Evolutionary conservation across 805 yeast species (phyloP).

Genomic region (Sugiyamaella chiloensis): DNA sequence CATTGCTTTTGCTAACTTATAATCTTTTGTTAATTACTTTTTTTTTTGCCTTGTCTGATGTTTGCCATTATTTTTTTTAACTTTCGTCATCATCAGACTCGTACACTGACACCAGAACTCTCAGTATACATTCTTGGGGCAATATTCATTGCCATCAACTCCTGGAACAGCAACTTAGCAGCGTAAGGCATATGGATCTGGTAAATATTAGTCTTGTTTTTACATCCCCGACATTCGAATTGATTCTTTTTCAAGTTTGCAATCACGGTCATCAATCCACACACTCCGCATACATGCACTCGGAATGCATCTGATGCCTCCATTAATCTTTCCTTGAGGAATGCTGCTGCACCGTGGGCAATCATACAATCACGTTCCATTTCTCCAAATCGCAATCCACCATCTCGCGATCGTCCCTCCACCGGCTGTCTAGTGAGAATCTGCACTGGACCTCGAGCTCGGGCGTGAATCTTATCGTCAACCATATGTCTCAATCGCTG

Average conservation of each 20-base stretch:
- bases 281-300: conserved; percentile 96
- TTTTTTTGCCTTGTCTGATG: too few relatives aligned
- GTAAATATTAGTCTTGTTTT: conserved; percentile 95
- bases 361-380: conserved; percentile 99
- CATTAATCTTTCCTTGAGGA: conserved; percentile 95
- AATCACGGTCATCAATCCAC: conserved; percentile 97
- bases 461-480: conserved; percentile 97
- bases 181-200: conserved; percentile 98
- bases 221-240: conserved; percentile 97
- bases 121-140: conserved; percentile 97
- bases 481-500: conserved; percentile 99
- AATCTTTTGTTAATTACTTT: too few relatives aligned
- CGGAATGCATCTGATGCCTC: conserved; percentile 99
- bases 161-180: conserved; percentile 96
- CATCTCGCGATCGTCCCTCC: conserved; percentile 98
- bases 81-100: too few relatives aligned
- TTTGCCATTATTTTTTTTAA: too few relatives aligned
- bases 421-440: conserved; percentile 97
- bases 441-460: conserved; percentile 99
- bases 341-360: conserved; percentile 99
- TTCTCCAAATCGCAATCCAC: conserved; percentile 98
- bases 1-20: too few relatives aligned
- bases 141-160: conserved; percentile 98
- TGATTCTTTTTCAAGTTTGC: conserved; percentile 97
- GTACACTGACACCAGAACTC: conserved; percentile 52